Evolutionary conservation across 2,329 filamentous ascomycete genomes (phyloP), one percentile per base, ranked within the genome.

Genomic region (Eurotiales sp.): DNA sequence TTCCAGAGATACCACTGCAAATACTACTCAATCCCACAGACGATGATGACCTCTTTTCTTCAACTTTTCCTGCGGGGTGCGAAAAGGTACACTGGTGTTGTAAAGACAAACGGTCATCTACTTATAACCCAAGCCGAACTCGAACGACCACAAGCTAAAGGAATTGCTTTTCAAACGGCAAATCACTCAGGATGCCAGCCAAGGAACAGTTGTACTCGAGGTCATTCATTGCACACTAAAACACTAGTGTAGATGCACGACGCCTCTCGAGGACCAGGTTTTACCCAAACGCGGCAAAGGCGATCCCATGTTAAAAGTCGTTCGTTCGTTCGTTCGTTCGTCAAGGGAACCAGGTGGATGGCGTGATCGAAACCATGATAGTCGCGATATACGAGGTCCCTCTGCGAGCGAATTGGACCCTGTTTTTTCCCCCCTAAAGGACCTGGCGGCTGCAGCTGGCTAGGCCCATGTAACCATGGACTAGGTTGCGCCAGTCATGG

Each of bases 381-480:
- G 2, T 32, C 23, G 50, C 36, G 43, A 47, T 47, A 7, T 29
- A 8, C 19, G 2, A 32, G 14, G 29, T 3, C 10, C 29, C 25
- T 6, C 10, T 27, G 45, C 34, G 15, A 30, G 21, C 14, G 21
- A 8, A 25, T 45, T 29, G 34, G 23, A 8, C 10, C 27, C 41
- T 29, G 17, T 29, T 43, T 30, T n/a, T n/a, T n/a, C n/a, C n/a
- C n/a, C n/a, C n/a, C n/a, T 10, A 11, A 19, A 43, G 22, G 22
- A 43, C 8, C 19, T 29, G 15, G 17, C 3, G 17, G 8, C 25
- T 17, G 14, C 30, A 39, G 46, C 34, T 12, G n/a, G 46, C 32
- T 48, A 48, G 46, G 29, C 8, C 46, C 19, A 43, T 49, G 46
- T 49, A 49, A 49, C 46, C 23, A 41, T 30, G 45, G n/a, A 8